Conservation (phyloP, 352 stramenopile genomes). For the Globisporangium cederbergense region DNA sequence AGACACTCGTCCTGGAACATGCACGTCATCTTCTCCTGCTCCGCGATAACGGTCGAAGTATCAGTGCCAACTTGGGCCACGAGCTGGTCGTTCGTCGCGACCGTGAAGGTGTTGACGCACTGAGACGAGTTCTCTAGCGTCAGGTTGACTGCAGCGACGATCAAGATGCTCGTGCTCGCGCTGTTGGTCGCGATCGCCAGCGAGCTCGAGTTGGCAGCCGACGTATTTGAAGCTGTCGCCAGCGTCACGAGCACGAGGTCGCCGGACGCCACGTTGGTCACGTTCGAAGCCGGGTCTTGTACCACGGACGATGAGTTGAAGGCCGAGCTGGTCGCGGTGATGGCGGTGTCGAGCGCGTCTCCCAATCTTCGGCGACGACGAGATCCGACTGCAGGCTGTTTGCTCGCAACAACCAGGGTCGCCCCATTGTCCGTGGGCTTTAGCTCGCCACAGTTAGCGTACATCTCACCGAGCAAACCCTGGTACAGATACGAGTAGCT, state of each 20-base stretch:
- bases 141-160: slow-evolving; percentile 11
- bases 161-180: slow-evolving; percentile 1
- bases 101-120: slow-evolving; percentile 8
- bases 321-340: neutral
- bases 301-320: slow-evolving; percentile 4
- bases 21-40: slow-evolving; percentile 36
- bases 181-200: neutral
- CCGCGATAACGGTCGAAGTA: neutral
- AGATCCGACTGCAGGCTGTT: neutral
- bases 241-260: slow-evolving; percentile 13
- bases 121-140: slow-evolving; percentile 6
- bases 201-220: neutral
- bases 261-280: slow-evolving; percentile 7
- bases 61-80: neutral
- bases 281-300: neutral
- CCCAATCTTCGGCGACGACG: neutral
- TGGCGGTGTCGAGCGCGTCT: slow-evolving; percentile 1
- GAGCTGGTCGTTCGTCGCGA: slow-evolving; percentile 10
- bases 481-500: slow-evolving; percentile 17
- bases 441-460: slow-evolving; percentile 10
- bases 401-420: neutral
- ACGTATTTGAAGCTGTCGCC: neutral
- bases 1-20: slow-evolving; percentile 56
- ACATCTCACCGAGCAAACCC: slow-evolving; percentile 12
- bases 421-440: neutral